Conservation (phyloP, 805 yeast species). For the Lachancea dasiensis region DNA sequence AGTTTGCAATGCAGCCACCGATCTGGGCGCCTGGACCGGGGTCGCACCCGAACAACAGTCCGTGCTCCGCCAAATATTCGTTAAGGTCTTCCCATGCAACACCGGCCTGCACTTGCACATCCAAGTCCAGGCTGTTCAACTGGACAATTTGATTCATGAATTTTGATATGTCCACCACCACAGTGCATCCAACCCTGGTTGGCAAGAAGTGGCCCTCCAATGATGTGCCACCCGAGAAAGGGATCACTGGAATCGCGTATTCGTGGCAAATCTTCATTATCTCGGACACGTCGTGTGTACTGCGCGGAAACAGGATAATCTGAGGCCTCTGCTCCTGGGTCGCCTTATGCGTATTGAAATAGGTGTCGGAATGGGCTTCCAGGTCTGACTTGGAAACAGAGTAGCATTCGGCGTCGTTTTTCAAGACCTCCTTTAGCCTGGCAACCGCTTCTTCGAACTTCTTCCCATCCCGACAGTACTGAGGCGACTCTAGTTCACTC, state of each 20-base stretch:
- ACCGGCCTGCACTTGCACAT: constrained; percentile 70
- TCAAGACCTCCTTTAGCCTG: constrained; percentile 37
- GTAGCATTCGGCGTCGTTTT: constrained; percentile 31
- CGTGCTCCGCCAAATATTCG: constrained; percentile 42
- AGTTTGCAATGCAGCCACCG: constrained; percentile 73
- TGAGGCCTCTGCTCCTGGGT: constrained; percentile 50
- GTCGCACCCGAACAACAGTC: constrained; percentile 67
- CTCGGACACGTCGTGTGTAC: constrained; percentile 60
- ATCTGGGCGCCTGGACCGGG: constrained; percentile 77
- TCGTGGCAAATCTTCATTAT: constrained; percentile 58
- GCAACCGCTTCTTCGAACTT: constrained; percentile 37
- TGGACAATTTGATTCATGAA: constrained; percentile 50
- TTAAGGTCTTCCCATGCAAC: constrained; percentile 72
- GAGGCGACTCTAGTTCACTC: constrained; percentile 18
- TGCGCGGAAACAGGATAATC: constrained; percentile 54
- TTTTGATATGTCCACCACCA: constrained; percentile 52
- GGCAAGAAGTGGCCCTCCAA: constrained; percentile 78
- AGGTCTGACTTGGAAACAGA: constrained; percentile 37
- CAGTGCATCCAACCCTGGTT: constrained; percentile 59
- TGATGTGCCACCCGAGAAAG: constrained; percentile 73
- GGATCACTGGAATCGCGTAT: constrained; percentile 63
- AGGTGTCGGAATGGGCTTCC: constrained; percentile 52
- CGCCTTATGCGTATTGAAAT: constrained; percentile 60
- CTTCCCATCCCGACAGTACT: constrained; percentile 33
- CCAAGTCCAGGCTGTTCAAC: constrained; percentile 59